A percentile compares a stretch with the other conserved stretches of the same genome.
Evolutionary conservation across 148 eudicot species (phyloP).

Genomic region (Fagopyrum tataricum): DNA sequence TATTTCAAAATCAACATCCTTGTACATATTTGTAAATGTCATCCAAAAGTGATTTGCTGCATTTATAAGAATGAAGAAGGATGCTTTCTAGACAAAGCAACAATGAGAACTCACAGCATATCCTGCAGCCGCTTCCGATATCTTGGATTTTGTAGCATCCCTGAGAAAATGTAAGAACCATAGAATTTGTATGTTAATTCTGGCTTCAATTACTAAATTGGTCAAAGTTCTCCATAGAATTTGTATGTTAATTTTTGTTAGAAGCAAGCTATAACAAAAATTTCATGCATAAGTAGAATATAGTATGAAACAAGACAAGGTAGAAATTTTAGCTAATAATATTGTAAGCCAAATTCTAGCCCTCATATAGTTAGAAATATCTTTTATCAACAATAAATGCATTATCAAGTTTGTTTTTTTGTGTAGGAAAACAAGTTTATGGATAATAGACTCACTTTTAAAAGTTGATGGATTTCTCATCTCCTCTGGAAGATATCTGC

Average conservation of each 20-base stretch:
- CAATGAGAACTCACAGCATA: constrained; percentile 65
- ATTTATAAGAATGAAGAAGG: background rate
- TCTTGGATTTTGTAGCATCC: constrained; percentile 93
- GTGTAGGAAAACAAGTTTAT: constrained; percentile 7
- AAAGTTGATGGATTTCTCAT: constrained; percentile 88
- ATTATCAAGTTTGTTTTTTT: background rate
- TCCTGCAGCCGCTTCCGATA: constrained; percentile 88
- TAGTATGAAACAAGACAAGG: background rate
- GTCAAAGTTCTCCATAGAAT: background rate
- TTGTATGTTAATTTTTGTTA: too few relatives aligned
- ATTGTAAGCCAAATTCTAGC: background rate
- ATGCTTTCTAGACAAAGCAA: background rate
- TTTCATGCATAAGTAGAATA: background rate
- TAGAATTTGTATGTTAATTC: background rate
- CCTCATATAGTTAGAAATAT: background rate
- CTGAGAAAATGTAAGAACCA: constrained; percentile 29
- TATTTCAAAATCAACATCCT: background rate
- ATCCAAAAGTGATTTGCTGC: background rate
- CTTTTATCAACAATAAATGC: background rate
- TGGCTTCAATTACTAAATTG: background rate
- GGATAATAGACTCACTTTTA: constrained; percentile 58
- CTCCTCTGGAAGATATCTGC: constrained; percentile 94
- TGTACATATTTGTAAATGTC: background rate
- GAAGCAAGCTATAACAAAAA: background rate
- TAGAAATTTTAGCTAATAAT: background rate